Percentiles rank a stretch among this genome's conserved stretches.
Evolutionary conservation across 2,329 filamentous ascomycete species (phyloP).

Genomic region (Aureobasidium subglaciale): DNA sequence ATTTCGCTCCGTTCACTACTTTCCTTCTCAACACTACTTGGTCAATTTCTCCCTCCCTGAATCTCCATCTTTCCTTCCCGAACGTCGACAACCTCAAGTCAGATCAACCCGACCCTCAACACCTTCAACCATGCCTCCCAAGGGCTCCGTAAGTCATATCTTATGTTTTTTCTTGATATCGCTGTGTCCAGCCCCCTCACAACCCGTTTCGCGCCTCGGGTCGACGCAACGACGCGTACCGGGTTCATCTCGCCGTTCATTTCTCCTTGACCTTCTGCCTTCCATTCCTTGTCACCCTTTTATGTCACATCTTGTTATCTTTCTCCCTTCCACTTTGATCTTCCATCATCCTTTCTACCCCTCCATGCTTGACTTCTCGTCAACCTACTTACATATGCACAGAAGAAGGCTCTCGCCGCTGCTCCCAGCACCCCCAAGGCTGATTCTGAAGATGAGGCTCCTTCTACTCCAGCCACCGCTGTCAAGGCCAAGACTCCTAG

Average conservation of each 20-base stretch:
- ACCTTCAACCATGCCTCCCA: slow-evolving; percentile 5
- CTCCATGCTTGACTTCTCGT: background rate
- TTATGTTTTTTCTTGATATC: background rate
- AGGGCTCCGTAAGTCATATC: slow-evolving; percentile 7
- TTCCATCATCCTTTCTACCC: too few relatives aligned
- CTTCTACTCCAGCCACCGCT: background rate
- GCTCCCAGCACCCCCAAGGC: slow-evolving; percentile 15
- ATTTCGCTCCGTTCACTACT: too few relatives aligned
- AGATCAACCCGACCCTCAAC: background rate
- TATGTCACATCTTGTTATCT: background rate
- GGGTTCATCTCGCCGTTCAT: background rate
- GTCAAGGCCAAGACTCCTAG: slow-evolving; percentile 18
- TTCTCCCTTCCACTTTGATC: background rate
- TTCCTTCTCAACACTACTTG: too few relatives aligned
- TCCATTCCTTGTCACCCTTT: background rate
- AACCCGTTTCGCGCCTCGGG: background rate
- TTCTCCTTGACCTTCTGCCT: background rate
- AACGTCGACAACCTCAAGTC: background rate
- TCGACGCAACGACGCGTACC: background rate
- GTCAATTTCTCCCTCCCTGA: background rate
- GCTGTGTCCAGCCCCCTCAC: too few relatives aligned
- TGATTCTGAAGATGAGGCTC: slow-evolving; percentile 12
- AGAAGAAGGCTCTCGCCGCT: slow-evolving; percentile 13
- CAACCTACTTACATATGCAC: background rate
- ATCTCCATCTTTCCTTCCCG: background rate